Base-by-base conservation (phyloP, 176 grass and related monocot species). In the Olyra latifolia region DNA sequence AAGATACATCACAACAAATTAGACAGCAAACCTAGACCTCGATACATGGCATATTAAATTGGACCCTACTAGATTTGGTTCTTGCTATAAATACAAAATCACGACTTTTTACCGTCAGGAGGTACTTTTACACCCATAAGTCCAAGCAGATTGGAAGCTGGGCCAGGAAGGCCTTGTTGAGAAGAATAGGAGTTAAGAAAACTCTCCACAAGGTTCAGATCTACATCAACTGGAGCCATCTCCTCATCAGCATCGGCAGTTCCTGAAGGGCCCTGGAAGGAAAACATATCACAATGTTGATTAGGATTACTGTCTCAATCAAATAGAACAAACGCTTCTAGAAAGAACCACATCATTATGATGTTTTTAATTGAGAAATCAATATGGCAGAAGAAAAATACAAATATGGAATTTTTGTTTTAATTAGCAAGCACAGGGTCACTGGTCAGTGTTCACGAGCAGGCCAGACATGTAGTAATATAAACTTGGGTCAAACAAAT, bases 61-160 rank as follows among this genome's bases (percentile, higher is more conserved):
- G 32, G 32, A 35, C 32, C 32, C 32, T 35, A 35, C 32, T 35
- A 35, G 32, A 35, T 35, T 29, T 30, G 17, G 9, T n/a, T 66
- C 8, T 46, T 28, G 28, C 10, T 53, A 45, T 1, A 30, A 23
- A 3, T 40, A 60, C 30, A 72, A 70, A 48, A 43, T 92, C 83
- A 92, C 0, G 69, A 52, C 14, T 91, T 87, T 55, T 87, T 89
- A 77, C 48, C 62, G 56, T 94, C 90, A 11, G 88, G 88, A 39
- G 96, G 96, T 22, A 95, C 84, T 57, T 95, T 99, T 19, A 99
- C 78, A 43, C 93, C 93, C 96, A 95, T 93, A 67, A 99, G 90
- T 57, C 90, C 93, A 15, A 99, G 93, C 17, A 99, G 74, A 69
- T 91, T 95, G 2, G 96, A 99, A 55, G 92, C 88, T n/a, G 96